These are phyloP conservation scores for Karstenula rhodostoma DNA, from an alignment of 2,329 filamentous ascomycete species.

Conservation along the genomic window DNA sequence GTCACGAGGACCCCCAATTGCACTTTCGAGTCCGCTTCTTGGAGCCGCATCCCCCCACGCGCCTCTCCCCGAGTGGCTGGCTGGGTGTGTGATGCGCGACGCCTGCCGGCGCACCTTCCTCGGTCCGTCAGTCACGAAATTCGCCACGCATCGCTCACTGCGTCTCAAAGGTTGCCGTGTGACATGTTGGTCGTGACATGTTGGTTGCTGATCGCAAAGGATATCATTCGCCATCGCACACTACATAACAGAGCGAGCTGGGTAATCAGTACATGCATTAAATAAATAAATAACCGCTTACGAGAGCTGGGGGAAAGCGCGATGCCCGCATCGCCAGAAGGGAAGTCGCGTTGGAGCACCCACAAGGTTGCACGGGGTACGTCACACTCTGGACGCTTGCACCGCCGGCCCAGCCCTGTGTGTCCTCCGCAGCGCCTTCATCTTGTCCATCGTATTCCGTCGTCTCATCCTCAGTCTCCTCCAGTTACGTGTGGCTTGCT, in stretches of 20 bases:
- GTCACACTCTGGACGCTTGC: background rate
- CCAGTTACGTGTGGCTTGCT: constrained; percentile 31
- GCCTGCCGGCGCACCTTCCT: constrained; percentile 3
- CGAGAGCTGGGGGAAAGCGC: background rate
- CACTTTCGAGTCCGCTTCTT: background rate
- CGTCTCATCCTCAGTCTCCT: constrained; percentile 31
- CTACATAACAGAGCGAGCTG: background rate
- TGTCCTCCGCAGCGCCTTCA: constrained; percentile 9
- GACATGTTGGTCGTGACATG: background rate
- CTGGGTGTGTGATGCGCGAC: constrained; percentile 12
- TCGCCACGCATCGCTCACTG: constrained; percentile 6
- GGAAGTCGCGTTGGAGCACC: background rate
- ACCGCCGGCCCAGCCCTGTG: background rate
- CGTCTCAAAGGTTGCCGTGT: background rate
- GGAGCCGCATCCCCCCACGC: background rate
- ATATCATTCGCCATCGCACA: constrained; percentile 3
- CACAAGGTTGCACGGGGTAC: background rate
- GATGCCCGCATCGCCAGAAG: constrained; percentile 1
- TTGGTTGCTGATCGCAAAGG: too few relatives aligned
- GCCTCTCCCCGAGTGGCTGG: background rate
- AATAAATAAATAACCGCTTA: background rate
- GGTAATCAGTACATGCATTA: background rate
- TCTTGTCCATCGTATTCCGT: constrained; percentile 23
- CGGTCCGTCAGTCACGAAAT: constrained; percentile 1
- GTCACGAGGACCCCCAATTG: background rate